Evolutionary conservation across 2,329 filamentous ascomycete species (phyloP), one percentile per base, ranked within the genome.

Genomic region (Aspergillus fumigatus): DNA sequence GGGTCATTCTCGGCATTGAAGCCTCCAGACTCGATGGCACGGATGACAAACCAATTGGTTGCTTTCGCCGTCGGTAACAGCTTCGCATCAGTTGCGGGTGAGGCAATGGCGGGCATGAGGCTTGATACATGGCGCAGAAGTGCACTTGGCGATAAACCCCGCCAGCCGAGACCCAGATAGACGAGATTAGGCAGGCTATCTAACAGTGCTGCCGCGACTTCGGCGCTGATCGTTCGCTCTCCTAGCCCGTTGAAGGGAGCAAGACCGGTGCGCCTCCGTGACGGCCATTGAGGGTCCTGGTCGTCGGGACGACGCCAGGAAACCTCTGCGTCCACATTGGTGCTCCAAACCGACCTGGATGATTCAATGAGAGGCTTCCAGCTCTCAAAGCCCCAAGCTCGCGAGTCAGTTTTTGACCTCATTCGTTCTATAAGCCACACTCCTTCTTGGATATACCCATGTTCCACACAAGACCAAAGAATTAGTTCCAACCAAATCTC

Each of bases 201-300:
- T 29, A 84, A 71, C 43, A 84, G 77, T 5, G 81, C 80, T 52
- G 78, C 73, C 26, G 86, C 76, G 10, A 86, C 77, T 68, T 87
- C 84, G 45, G 76, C 75, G 63, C 83, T 86, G 62, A 87, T 78
- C 0, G 81, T 84, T 51, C 75, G 70, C 45, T 60, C 58, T 2
- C 73, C 76, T 35, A 78, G 70, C n/a, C 76, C 75, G 29, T 72
- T 66, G 57, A 77, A 75, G 2, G 70, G 62, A 6, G 62, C 43
- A 17, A 51, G 54, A 17, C 58, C 56, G n/a, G 52, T 59, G 19
- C 59, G 62, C 41, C 60, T 65, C 49, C 52, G 53, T 19, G 60
- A 52, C 10, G 60, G 25, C 41, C 54, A 57, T 17, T 53, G 41
- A 17, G 53, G 57, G 6, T 55, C 41, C 5, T 57, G 49, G 47